Percentiles rank a stretch among this genome's conserved stretches.
Conservation (phyloP, 1,284 basidiomycete species). For the Leccinum pseudoinsigne region DNA sequence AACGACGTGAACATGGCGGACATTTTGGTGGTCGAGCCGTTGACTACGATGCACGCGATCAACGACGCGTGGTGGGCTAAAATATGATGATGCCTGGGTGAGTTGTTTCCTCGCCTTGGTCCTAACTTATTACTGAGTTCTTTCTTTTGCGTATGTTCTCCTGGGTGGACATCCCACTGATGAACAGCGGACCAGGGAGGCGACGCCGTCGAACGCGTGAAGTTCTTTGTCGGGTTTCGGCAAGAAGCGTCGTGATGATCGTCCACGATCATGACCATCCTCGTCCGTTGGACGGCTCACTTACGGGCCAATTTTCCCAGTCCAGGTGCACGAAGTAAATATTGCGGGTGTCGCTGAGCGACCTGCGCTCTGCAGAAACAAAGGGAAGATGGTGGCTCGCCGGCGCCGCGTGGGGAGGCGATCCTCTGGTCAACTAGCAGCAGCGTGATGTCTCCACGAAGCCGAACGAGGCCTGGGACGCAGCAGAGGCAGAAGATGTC, state of each 20-base stretch:
- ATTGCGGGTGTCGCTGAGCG: slow-evolving; percentile 61
- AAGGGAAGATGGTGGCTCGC: slow-evolving; percentile 99
- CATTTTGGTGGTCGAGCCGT: slow-evolving; percentile 53
- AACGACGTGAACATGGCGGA: slow-evolving; percentile 42
- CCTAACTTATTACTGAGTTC: neutral
- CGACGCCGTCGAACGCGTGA: no score
- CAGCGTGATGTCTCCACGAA: slow-evolving; percentile 37
- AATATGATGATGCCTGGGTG: slow-evolving; percentile 84
- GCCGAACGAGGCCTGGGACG: slow-evolving; percentile 2
- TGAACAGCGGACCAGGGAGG: slow-evolving; percentile 35
- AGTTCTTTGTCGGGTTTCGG: slow-evolving; percentile 41
- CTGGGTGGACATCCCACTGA: slow-evolving; percentile 32
- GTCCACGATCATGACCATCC: slow-evolving; percentile 10
- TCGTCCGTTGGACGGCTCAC: neutral
- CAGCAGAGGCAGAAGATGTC: slow-evolving; percentile 26
- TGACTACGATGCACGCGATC: slow-evolving; percentile 71
- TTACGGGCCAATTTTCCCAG: slow-evolving; percentile 39
- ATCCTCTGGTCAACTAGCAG: slow-evolving; percentile 74
- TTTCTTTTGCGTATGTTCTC: slow-evolving; percentile 25
- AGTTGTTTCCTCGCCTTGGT: slow-evolving; percentile 2
- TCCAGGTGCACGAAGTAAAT: slow-evolving; percentile 74
- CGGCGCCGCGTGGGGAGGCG: slow-evolving; percentile 94
- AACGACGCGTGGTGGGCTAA: slow-evolving; percentile 67
- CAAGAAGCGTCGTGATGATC: slow-evolving; percentile 73
- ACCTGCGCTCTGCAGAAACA: slow-evolving; percentile 81